Evolutionary conservation across 2,329 filamentous ascomycete species (phyloP), one percentile per base, ranked within the genome.

Genomic region (Penicillium sclerotigenum): DNA sequence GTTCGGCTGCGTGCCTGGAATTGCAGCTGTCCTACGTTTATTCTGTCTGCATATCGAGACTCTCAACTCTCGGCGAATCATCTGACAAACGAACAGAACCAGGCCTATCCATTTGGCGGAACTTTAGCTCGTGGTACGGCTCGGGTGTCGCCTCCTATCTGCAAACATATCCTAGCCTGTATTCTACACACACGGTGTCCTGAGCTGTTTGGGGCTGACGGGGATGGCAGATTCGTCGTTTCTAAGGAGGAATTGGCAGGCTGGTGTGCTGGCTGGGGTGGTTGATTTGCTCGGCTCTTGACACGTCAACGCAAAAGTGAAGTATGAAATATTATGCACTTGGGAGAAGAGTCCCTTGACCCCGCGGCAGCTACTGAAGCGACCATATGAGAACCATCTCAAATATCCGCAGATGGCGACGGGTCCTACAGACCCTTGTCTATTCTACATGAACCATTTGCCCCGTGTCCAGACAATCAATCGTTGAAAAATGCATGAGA

Each of bases 91-190:
- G 37, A 31, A 26, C 38, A 61, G 34, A 24, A 20, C 43, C 51
- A 47, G 41, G 20, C 45, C n/a, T 73, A 68, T 58, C 65, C 66
- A 18, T 77, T 77, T 53, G 75, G 75, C 41, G 76, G 75, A 14
- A 69, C 65, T 5, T 52, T 74, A 36, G 68, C 68, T 6, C 57
- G 55, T 52, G 37, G 56, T 43, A 45, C 62, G 40, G 57, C 63
- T 29, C 55, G 56, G 47, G 49, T 52, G 29, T 59, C 63, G 14
- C 63, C 64, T 14, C 64, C 73, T 5, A 65, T 89, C 75, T 99
- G 93, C 72, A 97, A 97, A 75, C 93, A 99, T 73, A 74, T 97
- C 5, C 81, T 97, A 16, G 93, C 93, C 1, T 95, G 90, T 71
- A 74, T 93, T 38, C 72, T 97, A 53, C 87, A 81, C 6, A 87